A percentile compares a stretch with the other conserved stretches of the same genome.
Conservation (phyloP, 2,329 filamentous ascomycete species). For the Neophaeococcomyces mojaviensis region DNA sequence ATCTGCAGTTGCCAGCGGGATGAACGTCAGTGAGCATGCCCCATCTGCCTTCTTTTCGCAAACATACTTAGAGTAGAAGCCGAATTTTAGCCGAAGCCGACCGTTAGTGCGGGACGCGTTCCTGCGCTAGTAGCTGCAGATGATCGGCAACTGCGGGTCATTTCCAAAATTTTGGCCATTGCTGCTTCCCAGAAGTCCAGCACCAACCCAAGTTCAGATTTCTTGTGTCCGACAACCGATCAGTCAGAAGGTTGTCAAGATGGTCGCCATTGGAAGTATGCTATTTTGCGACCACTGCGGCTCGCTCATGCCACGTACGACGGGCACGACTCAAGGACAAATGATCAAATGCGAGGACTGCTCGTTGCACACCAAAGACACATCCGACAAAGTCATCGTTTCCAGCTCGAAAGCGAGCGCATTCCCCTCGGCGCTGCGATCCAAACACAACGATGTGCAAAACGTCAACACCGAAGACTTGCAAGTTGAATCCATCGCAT, state of each 20-base stretch:
- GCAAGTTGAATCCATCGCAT: conserved; percentile 62
- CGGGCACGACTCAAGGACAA: conserved; percentile 55
- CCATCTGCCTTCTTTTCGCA: background rate
- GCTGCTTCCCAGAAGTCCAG: no score
- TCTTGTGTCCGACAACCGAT: background rate
- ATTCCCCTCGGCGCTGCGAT: conserved; percentile 81
- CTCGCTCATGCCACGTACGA: conserved; percentile 74
- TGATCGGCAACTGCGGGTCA: no score
- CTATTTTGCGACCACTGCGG: conserved; percentile 92
- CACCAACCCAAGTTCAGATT: background rate
- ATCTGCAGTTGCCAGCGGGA: no score
- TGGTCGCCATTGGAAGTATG: conserved; percentile 84
- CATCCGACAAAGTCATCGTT: conserved; percentile 64
- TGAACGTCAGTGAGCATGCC: background rate
- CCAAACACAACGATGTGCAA: conserved; percentile 81
- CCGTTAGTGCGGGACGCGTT: no score
- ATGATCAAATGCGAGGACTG: conserved; percentile 79
- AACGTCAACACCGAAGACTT: conserved; percentile 70
- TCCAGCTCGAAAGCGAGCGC: conserved; percentile 82
- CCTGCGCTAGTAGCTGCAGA: no score
- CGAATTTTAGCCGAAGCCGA: no score
- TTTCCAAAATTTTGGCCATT: no score
- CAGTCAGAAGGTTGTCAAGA: conserved; percentile 31
- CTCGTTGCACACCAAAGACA: conserved; percentile 75
- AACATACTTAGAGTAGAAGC: background rate